Conservation (phyloP, 2,329 filamentous ascomycete genomes). For the Colletotrichum coccodes region DNA sequence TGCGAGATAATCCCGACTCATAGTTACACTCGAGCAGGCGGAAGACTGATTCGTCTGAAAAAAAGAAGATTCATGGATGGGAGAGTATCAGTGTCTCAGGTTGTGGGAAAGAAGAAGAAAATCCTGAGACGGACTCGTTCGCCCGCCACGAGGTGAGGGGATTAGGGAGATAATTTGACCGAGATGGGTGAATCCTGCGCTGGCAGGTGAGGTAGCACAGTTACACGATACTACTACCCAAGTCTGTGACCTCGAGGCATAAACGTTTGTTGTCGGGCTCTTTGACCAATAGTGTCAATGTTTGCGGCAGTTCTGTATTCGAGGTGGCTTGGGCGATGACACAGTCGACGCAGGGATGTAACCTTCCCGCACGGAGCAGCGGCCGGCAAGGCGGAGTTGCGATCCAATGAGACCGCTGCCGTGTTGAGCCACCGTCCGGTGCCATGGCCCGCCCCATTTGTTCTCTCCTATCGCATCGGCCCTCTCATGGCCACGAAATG, state of each 20-base stretch:
- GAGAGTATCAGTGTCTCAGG: neutral
- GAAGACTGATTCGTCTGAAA: neutral
- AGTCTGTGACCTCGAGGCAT: neutral
- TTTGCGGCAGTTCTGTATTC: neutral
- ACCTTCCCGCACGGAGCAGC: neutral
- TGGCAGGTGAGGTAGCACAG: neutral
- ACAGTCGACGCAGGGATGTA: neutral
- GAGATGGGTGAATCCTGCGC: neutral
- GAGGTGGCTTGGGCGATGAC: neutral
- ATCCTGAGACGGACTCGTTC: neutral
- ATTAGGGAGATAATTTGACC: neutral
- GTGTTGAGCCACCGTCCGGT: neutral
- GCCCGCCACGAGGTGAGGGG: neutral
- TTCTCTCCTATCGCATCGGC: neutral
- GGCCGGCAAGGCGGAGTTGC: neutral
- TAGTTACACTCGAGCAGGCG: neutral
- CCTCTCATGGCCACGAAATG: neutral
- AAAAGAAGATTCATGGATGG: neutral
- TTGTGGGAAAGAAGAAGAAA: too few relatives aligned
- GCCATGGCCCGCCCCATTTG: too few relatives aligned
- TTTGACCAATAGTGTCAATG: neutral
- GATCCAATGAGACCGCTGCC: neutral
- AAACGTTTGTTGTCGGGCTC: neutral
- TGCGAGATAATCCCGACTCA: constrained; percentile 3
- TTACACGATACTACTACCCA: neutral